Evolutionary conservation across 1,139 yeast genomes (phyloP), one percentile per base, ranked within the genome.

Genomic region (Keqinozyma sinolaborantium): DNA sequence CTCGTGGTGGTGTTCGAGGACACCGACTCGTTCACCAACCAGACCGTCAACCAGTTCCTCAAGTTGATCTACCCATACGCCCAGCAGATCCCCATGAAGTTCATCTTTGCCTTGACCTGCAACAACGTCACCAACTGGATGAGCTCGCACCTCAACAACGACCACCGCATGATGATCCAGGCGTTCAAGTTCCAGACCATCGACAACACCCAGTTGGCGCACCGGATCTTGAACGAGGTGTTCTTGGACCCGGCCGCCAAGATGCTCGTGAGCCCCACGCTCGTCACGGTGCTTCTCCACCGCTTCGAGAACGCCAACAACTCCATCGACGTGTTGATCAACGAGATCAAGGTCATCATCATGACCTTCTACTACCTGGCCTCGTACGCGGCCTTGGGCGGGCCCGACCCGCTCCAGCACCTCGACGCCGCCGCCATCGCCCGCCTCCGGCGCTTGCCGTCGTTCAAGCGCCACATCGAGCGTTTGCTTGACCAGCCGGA

Each of bases 341-440:
- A 75, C 11, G 70, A 74, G 28, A 58, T 85, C 41, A 80, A 79
- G 44, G 64, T 83, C 38, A 60, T 80, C 16, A 68, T 79, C 45
- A 80, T 85, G 86, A 70, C 80, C 4, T 83, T 81, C 47, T 84
- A 77, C 51, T 83, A 74, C 48, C 79, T 76, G 36, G 82, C 79
- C 57, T 87, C 92, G 1, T 67, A 80, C 33, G 66, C 83, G 0
- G 54, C 73, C 1, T 60, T 70, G 14, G 36, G 50, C 8, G 47
- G 32, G 2, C 35, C 38, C 14, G 40, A 40, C 11, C 24, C 29
- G 8, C 23, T 35, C 19, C 35, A 30, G 14, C 30, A 32, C 9
- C 36, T 32, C n/a, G 25, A 30, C 5, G 28, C 27, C 4, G 25
- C 39, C 7, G 47, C 48, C 34, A 34, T 45, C 4, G 51, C 46